Base-by-base conservation (phyloP, 1,284 basidiomycete genomes). In the Malassezia furfur region DNA sequence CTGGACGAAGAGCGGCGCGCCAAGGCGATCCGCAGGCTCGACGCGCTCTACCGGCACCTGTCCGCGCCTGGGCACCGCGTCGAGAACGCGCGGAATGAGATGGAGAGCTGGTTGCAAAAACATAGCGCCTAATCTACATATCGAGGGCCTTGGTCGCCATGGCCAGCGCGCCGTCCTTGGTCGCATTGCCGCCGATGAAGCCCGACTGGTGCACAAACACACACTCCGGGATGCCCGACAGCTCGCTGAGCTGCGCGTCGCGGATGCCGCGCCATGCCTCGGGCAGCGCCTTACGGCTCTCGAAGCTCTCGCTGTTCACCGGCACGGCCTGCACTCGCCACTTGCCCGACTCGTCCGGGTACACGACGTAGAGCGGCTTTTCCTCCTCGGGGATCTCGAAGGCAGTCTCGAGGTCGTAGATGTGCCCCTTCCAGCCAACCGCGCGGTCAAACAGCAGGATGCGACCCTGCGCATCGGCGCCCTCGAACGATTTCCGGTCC, bases 261-360 rank as follows among this genome's bases (percentile, higher is more conserved):
- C 94, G 81, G 37, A 93, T 77, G 9, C 94, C 93, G 60, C 91
- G 81, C 93, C 94, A 98, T 5, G 77, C 79, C 76, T 96, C 90
- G 1, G 94, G 93, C 36, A 98, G 79, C 1, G 89, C 84, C 75
- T 93, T 94, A 43, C 94, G 82, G 75, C 85, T 91, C 72, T 85
- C 82, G 70, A 98, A 98, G 68, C 85, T 87, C 67, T 88, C 86
- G 2, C 85, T 79, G 1, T 83, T 80, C 48, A 85, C 78, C 14
- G 93, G 87, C 14, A 98, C 88, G 14, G 91, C 91, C 75, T 96
- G 93, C 45, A 98, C 79, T 45, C 94, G 84, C 93, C 93, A 98
- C 71, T 85, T 88, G 31, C 69, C 66, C 9, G 63, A 59, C 70
- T 98, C 93, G 50, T 74, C 72, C 3, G 89, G 88, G 75, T 96